phyloP scores from a whole-genome alignment of 495 filamentous ascomycete genomes.

The Aspergillus diversus region DNA sequence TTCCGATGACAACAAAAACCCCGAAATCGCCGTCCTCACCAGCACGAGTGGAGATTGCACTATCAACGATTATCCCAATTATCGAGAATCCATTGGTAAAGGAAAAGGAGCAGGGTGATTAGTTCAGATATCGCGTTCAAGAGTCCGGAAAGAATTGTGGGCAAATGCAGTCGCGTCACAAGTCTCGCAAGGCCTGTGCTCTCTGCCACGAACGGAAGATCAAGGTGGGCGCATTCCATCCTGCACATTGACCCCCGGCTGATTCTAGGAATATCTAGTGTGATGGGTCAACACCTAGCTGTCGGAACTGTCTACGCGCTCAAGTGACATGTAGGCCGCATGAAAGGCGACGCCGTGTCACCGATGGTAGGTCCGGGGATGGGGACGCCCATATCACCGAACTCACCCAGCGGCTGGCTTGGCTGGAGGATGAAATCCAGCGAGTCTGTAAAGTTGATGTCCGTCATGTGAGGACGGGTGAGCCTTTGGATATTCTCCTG shows the following conservation, averaged over 20 bases:
- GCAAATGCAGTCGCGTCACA: constrained; percentile 2
- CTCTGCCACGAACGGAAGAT: constrained; percentile 13
- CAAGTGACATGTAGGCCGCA: constrained; percentile 1
- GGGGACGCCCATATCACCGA: neutral
- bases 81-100: too few species aligned
- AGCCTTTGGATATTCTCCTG: neutral
- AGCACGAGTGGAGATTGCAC: too few species aligned
- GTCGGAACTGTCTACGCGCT: constrained; percentile 9
- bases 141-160: too few species aligned
- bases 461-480: constrained; percentile 1
- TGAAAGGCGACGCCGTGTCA: constrained; percentile 6
- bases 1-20: neutral
- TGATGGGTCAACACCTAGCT: constrained; percentile 5
- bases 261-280: neutral
- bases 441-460: constrained; percentile 6
- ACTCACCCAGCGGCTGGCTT: neutral
- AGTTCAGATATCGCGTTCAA: too few species aligned
- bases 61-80: too few species aligned
- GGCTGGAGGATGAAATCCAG: constrained; percentile 11
- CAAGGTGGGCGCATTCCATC: neutral
- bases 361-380: neutral
- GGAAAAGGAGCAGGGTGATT: too few species aligned
- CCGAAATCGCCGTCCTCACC: neutral
- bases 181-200: constrained; percentile 12
- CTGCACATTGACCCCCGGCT: neutral